A percentile compares a stretch with the other conserved stretches of the same genome.
phyloP scores from a whole-genome alignment of 2,329 filamentous ascomycete genomes.

The Claviceps sp. region DNA sequence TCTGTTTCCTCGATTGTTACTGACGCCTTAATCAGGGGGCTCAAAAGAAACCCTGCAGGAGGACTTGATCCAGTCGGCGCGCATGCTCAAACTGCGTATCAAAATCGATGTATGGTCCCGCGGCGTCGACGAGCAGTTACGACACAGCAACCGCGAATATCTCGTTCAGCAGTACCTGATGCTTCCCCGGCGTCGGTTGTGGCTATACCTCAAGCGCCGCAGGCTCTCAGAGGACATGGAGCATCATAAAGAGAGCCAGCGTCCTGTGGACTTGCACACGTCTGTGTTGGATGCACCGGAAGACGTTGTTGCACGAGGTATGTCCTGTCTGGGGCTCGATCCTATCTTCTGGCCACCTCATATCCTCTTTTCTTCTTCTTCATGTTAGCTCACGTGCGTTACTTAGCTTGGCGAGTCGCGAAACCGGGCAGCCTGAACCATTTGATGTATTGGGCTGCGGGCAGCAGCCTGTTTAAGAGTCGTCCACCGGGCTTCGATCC shows the following conservation, averaged over 20 bases:
- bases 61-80: background rate
- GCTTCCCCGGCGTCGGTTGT: background rate
- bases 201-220: background rate
- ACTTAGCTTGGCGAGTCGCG: background rate
- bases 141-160: background rate
- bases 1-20: background rate
- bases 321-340: background rate
- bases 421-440: background rate
- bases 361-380: background rate
- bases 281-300: background rate
- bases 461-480: background rate
- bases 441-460: background rate
- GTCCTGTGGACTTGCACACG: background rate
- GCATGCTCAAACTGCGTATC: background rate
- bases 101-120: background rate
- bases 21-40: background rate
- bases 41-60: background rate
- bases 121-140: background rate
- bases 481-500: background rate
- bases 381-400: background rate
- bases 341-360: background rate
- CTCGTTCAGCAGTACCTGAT: background rate
- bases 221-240: background rate
- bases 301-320: background rate
- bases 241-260: no score